phyloP scores from a whole-genome alignment of 2,329 filamentous ascomycete species.

The Zopfia rhizophila region DNA sequence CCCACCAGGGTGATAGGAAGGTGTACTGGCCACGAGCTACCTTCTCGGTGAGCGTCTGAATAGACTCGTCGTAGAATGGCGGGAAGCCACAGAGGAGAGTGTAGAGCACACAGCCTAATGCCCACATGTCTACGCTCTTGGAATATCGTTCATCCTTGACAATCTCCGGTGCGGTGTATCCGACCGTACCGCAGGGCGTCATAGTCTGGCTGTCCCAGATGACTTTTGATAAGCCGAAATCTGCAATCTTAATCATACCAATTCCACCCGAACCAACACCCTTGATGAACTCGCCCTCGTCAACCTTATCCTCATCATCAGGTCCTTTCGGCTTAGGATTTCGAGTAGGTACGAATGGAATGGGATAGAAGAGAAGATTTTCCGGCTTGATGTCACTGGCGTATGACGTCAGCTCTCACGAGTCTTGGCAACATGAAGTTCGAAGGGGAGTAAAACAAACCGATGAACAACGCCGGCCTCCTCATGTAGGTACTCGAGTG shows the following conservation, averaged over 20 bases:
- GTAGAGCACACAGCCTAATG: conserved; percentile 94
- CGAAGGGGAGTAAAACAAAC: conserved; percentile 65
- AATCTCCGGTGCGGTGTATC: conserved; percentile 97
- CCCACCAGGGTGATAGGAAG: conserved; percentile 99
- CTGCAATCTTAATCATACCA: conserved; percentile 94
- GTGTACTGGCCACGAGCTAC: conserved; percentile 97
- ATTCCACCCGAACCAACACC: conserved; percentile 90
- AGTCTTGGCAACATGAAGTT: conserved; percentile 9
- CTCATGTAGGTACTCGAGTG: conserved; percentile 92
- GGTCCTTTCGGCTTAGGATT: conserved; percentile 81
- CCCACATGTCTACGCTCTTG: conserved; percentile 99
- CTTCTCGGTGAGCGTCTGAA: conserved; percentile 96
- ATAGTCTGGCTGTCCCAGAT: conserved; percentile 99
- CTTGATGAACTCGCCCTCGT: conserved; percentile 91
- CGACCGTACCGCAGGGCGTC: conserved; percentile 98
- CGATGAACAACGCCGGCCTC: conserved; percentile 96
- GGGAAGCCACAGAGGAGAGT: conserved; percentile 97
- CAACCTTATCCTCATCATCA: conserved; percentile 96
- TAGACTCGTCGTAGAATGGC: conserved; percentile 98
- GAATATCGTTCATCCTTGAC: conserved; percentile 99
- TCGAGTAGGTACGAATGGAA: conserved; percentile 81
- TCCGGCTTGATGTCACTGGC: conserved; percentile 96
- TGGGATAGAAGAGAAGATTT: conserved; percentile 92
- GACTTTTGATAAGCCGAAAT: conserved; percentile 97
- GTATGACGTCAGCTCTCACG: conserved; percentile 49